Evolutionary conservation across 768 basidiomycete genomes (phyloP).

Genomic region (Zangia roseola): DNA sequence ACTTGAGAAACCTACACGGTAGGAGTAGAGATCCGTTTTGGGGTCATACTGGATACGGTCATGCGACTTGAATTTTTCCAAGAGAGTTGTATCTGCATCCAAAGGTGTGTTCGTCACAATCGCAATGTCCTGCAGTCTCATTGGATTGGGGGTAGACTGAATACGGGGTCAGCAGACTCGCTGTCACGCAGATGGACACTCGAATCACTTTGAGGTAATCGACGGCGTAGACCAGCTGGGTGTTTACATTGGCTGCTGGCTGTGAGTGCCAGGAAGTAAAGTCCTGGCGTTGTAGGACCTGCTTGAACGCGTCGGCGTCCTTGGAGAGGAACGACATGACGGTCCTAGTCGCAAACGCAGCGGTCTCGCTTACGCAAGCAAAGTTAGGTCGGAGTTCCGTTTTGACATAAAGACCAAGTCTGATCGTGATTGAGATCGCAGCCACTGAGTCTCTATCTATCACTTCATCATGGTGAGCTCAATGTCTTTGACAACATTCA

Average conservation of each 20-base stretch:
- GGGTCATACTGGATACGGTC: constrained; percentile 78
- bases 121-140: constrained; percentile 85
- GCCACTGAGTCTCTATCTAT: constrained; percentile 19
- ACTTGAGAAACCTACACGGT: constrained; percentile 56
- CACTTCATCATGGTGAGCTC: constrained; percentile 32
- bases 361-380: constrained; percentile 21
- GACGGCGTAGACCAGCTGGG: constrained; percentile 83
- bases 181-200: constrained; percentile 5
- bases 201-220: constrained; percentile 69
- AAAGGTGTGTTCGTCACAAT: constrained; percentile 78
- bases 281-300: constrained; percentile 60
- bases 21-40: constrained; percentile 83
- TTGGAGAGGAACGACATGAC: constrained; percentile 67
- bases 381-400: constrained; percentile 26
- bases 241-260: constrained; percentile 83
- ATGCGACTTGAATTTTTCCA: constrained; percentile 81
- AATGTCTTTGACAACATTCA: background rate
- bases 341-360: constrained; percentile 2
- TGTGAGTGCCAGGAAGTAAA: constrained; percentile 84
- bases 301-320: constrained; percentile 72
- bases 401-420: background rate
- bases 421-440: constrained; percentile 29
- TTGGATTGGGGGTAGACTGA: constrained; percentile 71
- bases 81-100: constrained; percentile 63
- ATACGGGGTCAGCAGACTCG: constrained; percentile 4